Conservation (phyloP, 352 stramenopile genomes). For the Pelagophyceae sp. region DNA sequence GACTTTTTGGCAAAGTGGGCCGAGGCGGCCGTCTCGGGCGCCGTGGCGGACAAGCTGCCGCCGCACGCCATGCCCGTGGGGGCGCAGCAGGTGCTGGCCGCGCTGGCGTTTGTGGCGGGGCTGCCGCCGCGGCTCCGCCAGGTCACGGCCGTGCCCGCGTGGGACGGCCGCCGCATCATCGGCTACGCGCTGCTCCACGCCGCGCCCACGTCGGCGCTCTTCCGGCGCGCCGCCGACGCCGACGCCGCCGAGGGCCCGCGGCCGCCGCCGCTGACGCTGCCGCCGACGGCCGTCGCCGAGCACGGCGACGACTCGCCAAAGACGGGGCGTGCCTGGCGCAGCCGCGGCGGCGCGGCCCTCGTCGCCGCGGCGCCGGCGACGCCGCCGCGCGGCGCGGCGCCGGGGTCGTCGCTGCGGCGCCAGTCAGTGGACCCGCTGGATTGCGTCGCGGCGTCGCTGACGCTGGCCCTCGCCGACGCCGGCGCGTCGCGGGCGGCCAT, state of each 20-base stretch:
- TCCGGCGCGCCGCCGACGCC: not conserved
- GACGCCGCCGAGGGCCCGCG: not conserved
- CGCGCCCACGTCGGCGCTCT: not conserved
- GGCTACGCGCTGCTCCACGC: not conserved
- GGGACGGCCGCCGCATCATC: not conserved
- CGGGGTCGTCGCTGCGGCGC: no score
- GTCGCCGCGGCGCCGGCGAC: not conserved
- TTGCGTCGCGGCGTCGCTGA: not conserved
- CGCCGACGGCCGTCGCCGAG: not conserved
- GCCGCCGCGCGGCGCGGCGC: no score
- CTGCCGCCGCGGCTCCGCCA: not conserved
- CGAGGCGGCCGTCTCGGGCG: not conserved
- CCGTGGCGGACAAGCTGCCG: not conserved
- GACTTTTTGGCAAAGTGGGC: conserved; percentile 3
- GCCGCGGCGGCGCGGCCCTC: no score
- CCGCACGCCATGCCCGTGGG: not conserved
- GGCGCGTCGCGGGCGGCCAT: not conserved
- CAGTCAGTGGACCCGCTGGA: not conserved
- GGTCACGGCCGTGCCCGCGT: not conserved
- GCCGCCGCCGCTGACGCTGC: not conserved
- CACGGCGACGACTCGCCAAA: not conserved
- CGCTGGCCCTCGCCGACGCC: not conserved
- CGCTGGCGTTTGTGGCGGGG: not conserved
- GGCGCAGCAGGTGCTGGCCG: not conserved
- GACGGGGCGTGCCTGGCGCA: not conserved